Conservation (phyloP, 192 early-diverging fungal species). For the Polychytrium aggregatum region DNA sequence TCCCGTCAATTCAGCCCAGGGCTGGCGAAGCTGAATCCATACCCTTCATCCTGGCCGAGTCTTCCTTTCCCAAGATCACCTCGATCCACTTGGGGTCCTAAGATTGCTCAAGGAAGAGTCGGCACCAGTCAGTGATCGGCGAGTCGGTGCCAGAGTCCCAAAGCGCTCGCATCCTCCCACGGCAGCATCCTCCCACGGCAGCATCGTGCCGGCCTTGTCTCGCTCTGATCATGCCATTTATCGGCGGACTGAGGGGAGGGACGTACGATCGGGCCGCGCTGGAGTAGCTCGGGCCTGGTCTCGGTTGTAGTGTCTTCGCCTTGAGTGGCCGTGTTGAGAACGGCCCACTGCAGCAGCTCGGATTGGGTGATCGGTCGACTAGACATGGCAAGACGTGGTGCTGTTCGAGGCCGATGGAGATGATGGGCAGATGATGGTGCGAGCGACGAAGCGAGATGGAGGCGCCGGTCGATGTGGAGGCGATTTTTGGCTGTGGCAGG, state of each 20-base stretch:
- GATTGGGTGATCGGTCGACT: slow-evolving; percentile 16
- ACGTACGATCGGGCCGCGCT: slow-evolving; percentile 12
- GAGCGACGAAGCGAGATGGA: too few species aligned
- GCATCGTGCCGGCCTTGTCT: too few species aligned
- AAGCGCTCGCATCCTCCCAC: background rate
- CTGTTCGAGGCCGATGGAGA: too few species aligned
- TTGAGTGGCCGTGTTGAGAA: slow-evolving; percentile 62
- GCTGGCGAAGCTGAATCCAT: background rate
- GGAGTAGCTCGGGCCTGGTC: background rate
- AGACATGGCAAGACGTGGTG: too few species aligned
- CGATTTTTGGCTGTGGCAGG: too few species aligned
- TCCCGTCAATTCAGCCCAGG: too few species aligned
- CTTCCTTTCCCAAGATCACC: slow-evolving; percentile 85
- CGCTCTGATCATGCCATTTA: background rate
- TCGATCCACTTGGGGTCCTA: slow-evolving; percentile 82
- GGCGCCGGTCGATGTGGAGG: too few species aligned
- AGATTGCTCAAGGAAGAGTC: slow-evolving; percentile 1
- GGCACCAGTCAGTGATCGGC: background rate
- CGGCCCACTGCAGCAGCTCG: slow-evolving; percentile 75
- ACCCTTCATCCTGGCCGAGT: slow-evolving; percentile 73
- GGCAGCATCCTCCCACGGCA: too few species aligned
- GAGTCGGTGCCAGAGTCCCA: background rate
- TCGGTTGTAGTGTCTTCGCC: slow-evolving; percentile 46
- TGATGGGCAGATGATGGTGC: too few species aligned
- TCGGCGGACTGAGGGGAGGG: background rate